A percentile compares a stretch with the other conserved stretches of the same genome.
Evolutionary conservation across 2,329 filamentous ascomycete genomes (phyloP).

Genomic region (Aspergillus uvarum): DNA sequence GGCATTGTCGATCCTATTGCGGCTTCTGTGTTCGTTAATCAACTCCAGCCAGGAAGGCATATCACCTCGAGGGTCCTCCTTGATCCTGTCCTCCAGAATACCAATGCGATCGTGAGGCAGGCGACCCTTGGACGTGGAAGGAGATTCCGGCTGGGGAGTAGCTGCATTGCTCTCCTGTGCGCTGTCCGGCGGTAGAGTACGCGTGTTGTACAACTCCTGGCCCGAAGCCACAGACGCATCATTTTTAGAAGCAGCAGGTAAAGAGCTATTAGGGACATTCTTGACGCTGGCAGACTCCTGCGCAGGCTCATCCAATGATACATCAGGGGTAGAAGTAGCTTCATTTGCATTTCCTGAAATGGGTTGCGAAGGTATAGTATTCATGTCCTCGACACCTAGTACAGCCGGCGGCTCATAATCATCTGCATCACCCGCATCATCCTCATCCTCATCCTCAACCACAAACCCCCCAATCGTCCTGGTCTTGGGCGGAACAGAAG

Average conservation of each 20-base stretch:
- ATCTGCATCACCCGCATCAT: constrained; percentile 50
- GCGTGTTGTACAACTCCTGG: constrained; percentile 39
- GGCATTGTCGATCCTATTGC: constrained; percentile 77
- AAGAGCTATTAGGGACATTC: constrained; percentile 53
- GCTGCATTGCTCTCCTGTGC: constrained; percentile 39
- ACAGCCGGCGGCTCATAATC: constrained; percentile 57
- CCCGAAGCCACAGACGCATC: constrained; percentile 38
- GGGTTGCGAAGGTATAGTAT: constrained; percentile 53
- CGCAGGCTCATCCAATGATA: constrained; percentile 60
- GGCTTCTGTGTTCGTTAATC: constrained; percentile 79
- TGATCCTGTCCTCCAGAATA: constrained; percentile 84
- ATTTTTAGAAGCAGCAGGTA: constrained; percentile 48
- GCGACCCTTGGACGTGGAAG: constrained; percentile 51
- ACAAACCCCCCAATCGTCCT: constrained; percentile 62
- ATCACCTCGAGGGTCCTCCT: constrained; percentile 88
- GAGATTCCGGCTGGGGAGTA: constrained; percentile 45
- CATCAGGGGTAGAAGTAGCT: constrained; percentile 57
- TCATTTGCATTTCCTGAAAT: constrained; percentile 57
- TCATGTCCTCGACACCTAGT: constrained; percentile 50
- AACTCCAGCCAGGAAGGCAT: constrained; percentile 87
- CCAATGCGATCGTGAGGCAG: constrained; percentile 72
- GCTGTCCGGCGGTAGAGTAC: constrained; percentile 31
- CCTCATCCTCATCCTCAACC: constrained; percentile 62
- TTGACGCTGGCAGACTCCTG: constrained; percentile 49
- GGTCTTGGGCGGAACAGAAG: constrained; percentile 43